phyloP scores from a whole-genome alignment of 768 basidiomycete species.

The Tylopilus subfusipes region DNA sequence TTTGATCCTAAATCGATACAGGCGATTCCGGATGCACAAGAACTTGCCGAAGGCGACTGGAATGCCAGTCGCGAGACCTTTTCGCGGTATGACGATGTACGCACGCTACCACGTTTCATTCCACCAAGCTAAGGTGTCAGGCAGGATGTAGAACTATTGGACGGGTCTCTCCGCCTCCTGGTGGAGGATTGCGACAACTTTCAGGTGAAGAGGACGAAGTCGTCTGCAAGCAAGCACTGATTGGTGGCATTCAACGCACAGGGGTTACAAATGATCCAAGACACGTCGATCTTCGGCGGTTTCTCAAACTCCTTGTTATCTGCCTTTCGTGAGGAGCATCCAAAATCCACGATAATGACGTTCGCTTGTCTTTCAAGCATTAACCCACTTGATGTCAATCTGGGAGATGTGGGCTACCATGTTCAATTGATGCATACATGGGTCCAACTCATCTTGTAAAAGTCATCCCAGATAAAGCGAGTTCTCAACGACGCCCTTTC shows the following conservation, averaged over 20 bases:
- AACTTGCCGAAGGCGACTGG: constrained; percentile 56
- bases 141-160: constrained; percentile 65
- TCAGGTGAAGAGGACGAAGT: constrained; percentile 45
- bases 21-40: constrained; percentile 54
- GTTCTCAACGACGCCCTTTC: constrained; percentile 63
- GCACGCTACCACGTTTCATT: constrained; percentile 6
- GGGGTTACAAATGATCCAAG: constrained; percentile 69
- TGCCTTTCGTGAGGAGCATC: constrained; percentile 63
- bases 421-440: neutral
- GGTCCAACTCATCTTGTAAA: neutral
- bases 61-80: constrained; percentile 48
- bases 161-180: constrained; percentile 60
- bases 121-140: neutral
- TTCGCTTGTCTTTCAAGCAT: constrained; percentile 56
- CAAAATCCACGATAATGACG: constrained; percentile 54
- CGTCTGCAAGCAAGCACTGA: neutral
- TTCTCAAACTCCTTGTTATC: constrained; percentile 59
- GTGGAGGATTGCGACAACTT: constrained; percentile 74
- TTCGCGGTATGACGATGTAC: constrained; percentile 52
- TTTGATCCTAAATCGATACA: constrained; percentile 66
- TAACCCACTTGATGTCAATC: constrained; percentile 30
- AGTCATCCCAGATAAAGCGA: constrained; percentile 40
- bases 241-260: constrained; percentile 24
- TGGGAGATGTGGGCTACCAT: constrained; percentile 43
- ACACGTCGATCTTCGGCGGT: constrained; percentile 60